Percentiles rank a stretch among this genome's conserved stretches.
phyloP scores from a whole-genome alignment of 768 basidiomycete species.

The Clathrus columnatus region DNA sequence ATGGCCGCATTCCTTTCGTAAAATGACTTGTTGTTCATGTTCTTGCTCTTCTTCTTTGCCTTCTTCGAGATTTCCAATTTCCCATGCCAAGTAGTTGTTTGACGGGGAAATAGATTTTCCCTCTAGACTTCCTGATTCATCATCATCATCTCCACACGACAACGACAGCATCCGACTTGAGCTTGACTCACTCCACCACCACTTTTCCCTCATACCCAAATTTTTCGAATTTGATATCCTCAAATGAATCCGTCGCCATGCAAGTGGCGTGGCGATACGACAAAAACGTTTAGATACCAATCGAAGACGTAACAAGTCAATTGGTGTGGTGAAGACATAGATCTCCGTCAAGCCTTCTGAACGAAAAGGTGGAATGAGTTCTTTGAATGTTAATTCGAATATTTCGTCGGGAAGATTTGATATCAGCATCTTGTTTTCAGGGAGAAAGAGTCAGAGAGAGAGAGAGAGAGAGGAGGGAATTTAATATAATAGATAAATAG shows the following conservation, averaged over 20 bases:
- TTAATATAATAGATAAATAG: not conserved
- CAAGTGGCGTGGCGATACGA: conserved; percentile 5
- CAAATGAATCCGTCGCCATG: conserved; percentile 6
- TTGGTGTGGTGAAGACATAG: conserved; percentile 6
- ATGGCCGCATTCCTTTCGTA: not conserved
- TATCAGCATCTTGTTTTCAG: not conserved
- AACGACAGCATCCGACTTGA: no score
- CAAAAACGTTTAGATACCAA: conserved; percentile 3
- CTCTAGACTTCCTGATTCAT: no score
- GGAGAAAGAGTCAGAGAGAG: not conserved
- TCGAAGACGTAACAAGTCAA: not conserved
- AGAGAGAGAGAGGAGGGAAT: no score
- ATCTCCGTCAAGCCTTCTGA: conserved; percentile 6
- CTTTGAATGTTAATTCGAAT: conserved; percentile 2
- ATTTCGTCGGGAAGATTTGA: conserved; percentile 7
- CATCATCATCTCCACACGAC: no score
- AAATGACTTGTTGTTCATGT: not conserved
- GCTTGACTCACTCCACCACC: not conserved
- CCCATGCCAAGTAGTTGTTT: not conserved
- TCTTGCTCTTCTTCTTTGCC: not conserved
- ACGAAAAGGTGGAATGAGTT: conserved; percentile 4
- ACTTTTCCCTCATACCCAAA: not conserved
- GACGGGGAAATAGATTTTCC: no score
- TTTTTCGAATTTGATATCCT: not conserved
- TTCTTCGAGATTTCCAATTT: not conserved